Evolutionary conservation across 441 rosid genomes (phyloP).

Genomic region (Gossypium armourianum): DNA sequence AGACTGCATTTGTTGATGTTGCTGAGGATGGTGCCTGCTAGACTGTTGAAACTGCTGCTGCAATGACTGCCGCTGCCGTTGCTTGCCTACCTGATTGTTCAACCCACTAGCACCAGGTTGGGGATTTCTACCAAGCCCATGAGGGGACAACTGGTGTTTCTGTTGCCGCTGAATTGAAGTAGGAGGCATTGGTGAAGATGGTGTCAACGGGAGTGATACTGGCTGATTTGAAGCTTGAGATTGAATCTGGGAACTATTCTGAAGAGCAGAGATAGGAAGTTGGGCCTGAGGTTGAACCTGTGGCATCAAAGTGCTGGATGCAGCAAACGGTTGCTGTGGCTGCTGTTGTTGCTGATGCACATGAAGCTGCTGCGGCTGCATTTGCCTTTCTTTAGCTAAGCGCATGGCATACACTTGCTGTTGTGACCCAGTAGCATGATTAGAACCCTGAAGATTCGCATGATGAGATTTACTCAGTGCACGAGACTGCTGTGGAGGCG

Average conservation of each 20-base stretch:
- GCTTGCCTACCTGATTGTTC: conserved; percentile 74
- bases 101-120: conserved; percentile 45
- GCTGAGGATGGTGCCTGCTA: conserved; percentile 77
- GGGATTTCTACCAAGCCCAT: conserved; percentile 47
- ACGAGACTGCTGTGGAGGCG: conserved; percentile 57
- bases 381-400: conserved; percentile 59
- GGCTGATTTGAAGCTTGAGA: conserved; percentile 53
- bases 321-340: conserved; percentile 39
- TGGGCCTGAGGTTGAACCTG: conserved; percentile 58
- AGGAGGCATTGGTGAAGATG: conserved; percentile 54
- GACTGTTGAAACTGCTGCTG: conserved; percentile 83
- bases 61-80: conserved; percentile 51
- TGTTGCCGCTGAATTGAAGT: conserved; percentile 48
- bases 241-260: conserved; percentile 57
- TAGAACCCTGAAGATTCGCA: conserved; percentile 55
- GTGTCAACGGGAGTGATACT: conserved; percentile 34
- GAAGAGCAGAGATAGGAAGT: conserved; percentile 56
- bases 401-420: conserved; percentile 66
- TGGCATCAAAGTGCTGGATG: conserved; percentile 52
- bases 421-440: conserved; percentile 49
- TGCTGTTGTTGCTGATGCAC: conserved; percentile 42
- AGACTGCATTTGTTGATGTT: conserved; percentile 46
- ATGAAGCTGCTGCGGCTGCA: conserved; percentile 45
- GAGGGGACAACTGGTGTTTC: conserved; percentile 55
- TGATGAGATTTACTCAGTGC: conserved; percentile 40